Conservation (phyloP, 2,329 filamentous ascomycete genomes). For the Colletotrichum sp. region DNA sequence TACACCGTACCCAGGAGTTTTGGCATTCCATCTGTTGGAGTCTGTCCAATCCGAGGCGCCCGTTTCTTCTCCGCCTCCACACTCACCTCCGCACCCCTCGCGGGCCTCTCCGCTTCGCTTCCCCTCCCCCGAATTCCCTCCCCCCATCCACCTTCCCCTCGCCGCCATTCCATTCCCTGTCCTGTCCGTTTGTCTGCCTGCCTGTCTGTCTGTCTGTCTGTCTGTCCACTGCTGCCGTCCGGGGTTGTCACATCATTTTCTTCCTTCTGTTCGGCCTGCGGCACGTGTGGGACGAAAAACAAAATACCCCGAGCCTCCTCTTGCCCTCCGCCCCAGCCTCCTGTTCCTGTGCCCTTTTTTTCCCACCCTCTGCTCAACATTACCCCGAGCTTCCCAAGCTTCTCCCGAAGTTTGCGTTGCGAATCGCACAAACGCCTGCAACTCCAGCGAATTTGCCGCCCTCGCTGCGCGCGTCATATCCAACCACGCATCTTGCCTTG, state of each 20-base stretch:
- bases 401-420: conserved; percentile 12
- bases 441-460: conserved; percentile 21
- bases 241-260: not conserved
- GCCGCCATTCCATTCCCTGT: not conserved
- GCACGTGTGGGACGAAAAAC: conserved; percentile 18
- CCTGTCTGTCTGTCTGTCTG: no score
- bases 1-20: not conserved
- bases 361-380: conserved; percentile 47
- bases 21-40: not conserved
- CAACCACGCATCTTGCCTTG: conserved; percentile 5
- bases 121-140: not conserved
- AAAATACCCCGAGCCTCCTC: conserved; percentile 23
- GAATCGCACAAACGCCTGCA: conserved; percentile 11
- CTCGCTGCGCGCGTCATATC: conserved; percentile 32
- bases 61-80: not conserved
- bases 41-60: not conserved
- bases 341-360: conserved; percentile 3
- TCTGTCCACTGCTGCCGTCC: not conserved
- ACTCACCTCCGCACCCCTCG: not conserved
- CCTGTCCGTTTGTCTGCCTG: not conserved
- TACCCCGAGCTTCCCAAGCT: conserved; percentile 42
- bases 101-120: not conserved
- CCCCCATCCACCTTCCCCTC: not conserved
- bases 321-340: not conserved
- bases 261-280: not conserved